Evolutionary conservation across 163 green algal species (phyloP).

Genomic region (Trebouxiophyceae sp.): DNA sequence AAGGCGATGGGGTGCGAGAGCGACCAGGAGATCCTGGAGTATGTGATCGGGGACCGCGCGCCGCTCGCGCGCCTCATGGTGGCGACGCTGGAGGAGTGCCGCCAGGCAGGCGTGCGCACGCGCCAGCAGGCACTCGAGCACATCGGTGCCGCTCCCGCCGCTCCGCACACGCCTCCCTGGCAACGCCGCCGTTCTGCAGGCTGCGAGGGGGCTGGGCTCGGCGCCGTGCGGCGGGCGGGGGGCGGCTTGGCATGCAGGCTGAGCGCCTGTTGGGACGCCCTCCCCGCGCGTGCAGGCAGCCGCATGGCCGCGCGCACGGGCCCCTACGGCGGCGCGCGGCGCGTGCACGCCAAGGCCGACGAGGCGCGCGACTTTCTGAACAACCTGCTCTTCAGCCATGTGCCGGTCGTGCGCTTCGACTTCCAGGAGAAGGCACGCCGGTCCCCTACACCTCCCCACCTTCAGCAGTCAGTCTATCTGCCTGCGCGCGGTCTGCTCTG

Average conservation of each 20-base stretch:
- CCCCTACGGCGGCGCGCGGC: neutral
- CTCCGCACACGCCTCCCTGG: too few relatives aligned
- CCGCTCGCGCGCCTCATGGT: constrained; percentile 35
- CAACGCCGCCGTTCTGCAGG: too few relatives aligned
- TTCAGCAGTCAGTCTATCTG: too few relatives aligned
- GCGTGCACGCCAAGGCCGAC: constrained; percentile 35
- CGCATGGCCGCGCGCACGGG: constrained; percentile 8
- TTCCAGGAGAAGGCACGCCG: constrained; percentile 59
- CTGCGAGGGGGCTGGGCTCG: too few relatives aligned
- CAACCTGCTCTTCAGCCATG: constrained; percentile 90
- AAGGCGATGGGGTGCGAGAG: constrained; percentile 91
- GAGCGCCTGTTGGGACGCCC: too few relatives aligned
- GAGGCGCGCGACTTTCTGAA: constrained; percentile 93
- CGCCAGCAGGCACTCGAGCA: constrained; percentile 89
- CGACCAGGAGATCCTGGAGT: constrained; percentile 90
- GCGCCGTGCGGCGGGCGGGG: too few relatives aligned
- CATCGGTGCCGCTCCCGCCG: constrained; percentile 50
- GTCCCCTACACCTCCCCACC: too few relatives aligned
- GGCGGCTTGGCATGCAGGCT: too few relatives aligned
- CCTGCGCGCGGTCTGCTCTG: too few relatives aligned
- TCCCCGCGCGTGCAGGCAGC: too few relatives aligned
- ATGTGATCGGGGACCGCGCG: constrained; percentile 63
- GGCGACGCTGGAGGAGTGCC: constrained; percentile 60
- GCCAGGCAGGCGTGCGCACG: constrained; percentile 52
- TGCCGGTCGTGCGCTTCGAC: constrained; percentile 78